Evolutionary conservation across 805 yeast species (phyloP), one percentile per base, ranked within the genome.

Genomic region (Danielozyma ontarioensis): DNA sequence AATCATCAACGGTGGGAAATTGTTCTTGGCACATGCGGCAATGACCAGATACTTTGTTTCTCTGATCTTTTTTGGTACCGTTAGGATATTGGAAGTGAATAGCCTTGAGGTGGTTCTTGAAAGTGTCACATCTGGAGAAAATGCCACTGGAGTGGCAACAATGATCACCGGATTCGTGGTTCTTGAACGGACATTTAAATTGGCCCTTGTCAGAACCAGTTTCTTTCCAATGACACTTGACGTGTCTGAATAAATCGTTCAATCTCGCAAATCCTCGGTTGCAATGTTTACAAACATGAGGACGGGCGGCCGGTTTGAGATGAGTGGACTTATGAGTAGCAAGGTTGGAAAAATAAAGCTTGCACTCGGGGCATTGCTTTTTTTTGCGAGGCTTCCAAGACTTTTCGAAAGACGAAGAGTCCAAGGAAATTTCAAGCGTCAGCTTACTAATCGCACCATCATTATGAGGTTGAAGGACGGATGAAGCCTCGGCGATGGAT

Each of bases 121-220:
- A 88, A 4, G 97, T 88, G 53, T 88, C 97, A 54, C 96, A 83
- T 32, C 97, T 70, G 10, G 88, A 78, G 49, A 88, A 88, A 19
- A 83, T 79, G 4, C 97, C 97, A 5, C 86, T 76, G 34, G 76
- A 74, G 53, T 88, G 97, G 53, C 96, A 87, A 41, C 71, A 63
- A 42, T 61, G 62, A 42, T 60, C 62, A 15, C 45, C 47, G 7
- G 32, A 25, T 17, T 24, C 35, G 11, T 37, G 57, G 48, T 56
- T 44, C 47, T 69, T 76, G 55, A 76, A 84, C 1, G 97, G 97
- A 49, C 97, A 88, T 50, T 76, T 76, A 63, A 78, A 88, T 21
- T 84, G 80, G 17, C 76, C 77, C 45, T 77, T 75, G 55, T 73
- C 77, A 17, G 72, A 66, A 3, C 83, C 83, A 4, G 76, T 70